Evolutionary conservation across 129 eudicot genomes (phyloP), one percentile per base, ranked within the genome.

Genomic region (Ambrosia trifida): DNA sequence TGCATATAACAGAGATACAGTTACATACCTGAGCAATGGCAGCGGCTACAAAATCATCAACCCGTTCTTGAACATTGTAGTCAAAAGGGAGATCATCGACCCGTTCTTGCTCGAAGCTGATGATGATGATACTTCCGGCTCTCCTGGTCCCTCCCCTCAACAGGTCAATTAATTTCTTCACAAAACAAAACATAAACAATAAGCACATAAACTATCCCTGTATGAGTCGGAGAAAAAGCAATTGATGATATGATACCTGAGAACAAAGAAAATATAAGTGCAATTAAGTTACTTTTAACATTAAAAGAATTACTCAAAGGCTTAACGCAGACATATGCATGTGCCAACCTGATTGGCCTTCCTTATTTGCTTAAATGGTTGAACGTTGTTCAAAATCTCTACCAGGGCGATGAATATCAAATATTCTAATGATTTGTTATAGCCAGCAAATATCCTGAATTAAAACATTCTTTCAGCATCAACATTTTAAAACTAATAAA

Each of bases 331-430:
- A 35, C 64, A 31, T 5, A 51, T 11, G 16, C 38, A 11, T 43
- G n/a, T 62, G 57, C 61, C 33, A 60, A 94, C 98, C 98, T 76
- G 98, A 79, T 75, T 89, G 98, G 28, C 98, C 98, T 87, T 94
- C 97, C 80, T 85, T 87, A 63, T 86, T 87, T 85, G 86, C 86
- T 76, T 80, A 82, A 76, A 87, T 66, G 13, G 98, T 90, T 68
- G 98, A 87, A 74, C 73, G 85, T 28, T 87, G 96, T 46, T 75
- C 82, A 79, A 89, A 94, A 70, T 89, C 97, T 81, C 97, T 94
- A 68, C 98, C 98, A 71, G 98, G 98, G 19, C 97, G 96, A 82
- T 89, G 98, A 49, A 90, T 74, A 68, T 94, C 98, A 79, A 94
- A 94, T 75, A 82, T 80, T 60, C 98, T 80, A 32, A 94, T 60